Percentiles rank a stretch among this genome's conserved stretches.
Conservation (phyloP, 768 basidiomycete genomes). For the Candolleomyces eurysporus region DNA sequence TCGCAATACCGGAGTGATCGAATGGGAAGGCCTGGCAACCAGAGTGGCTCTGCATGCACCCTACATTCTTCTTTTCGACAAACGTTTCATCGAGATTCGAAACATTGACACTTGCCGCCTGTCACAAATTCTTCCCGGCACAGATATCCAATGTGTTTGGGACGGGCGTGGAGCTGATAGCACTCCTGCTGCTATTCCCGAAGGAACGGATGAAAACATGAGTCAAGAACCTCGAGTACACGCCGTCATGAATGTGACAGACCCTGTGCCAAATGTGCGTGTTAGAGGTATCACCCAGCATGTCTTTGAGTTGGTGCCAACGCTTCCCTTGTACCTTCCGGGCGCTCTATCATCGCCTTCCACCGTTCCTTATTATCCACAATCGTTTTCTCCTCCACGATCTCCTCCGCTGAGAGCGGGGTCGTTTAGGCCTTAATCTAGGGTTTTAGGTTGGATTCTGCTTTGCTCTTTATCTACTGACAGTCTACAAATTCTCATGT, state of each 20-base stretch:
- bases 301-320: constrained; percentile 77
- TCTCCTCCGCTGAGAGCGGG: constrained; percentile 45
- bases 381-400: constrained; percentile 52
- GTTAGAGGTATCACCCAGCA: constrained; percentile 60
- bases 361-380: constrained; percentile 49
- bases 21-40: constrained; percentile 95
- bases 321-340: constrained; percentile 70
- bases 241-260: constrained; percentile 69
- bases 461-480: no score
- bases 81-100: constrained; percentile 90
- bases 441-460: no score
- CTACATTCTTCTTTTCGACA: constrained; percentile 87
- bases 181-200: constrained; percentile 67
- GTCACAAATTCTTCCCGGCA: constrained; percentile 81
- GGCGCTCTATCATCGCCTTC: constrained; percentile 55
- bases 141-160: constrained; percentile 86
- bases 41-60: constrained; percentile 89
- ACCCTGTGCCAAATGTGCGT: constrained; percentile 36
- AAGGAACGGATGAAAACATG: constrained; percentile 57
- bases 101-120: constrained; percentile 81
- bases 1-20: constrained; percentile 70
- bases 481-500: no score
- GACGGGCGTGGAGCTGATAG: constrained; percentile 68
- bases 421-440: background rate
- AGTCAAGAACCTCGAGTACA: constrained; percentile 83